Conservation (phyloP, 148 eudicot genomes). For the Pouteria glomerata region DNA sequence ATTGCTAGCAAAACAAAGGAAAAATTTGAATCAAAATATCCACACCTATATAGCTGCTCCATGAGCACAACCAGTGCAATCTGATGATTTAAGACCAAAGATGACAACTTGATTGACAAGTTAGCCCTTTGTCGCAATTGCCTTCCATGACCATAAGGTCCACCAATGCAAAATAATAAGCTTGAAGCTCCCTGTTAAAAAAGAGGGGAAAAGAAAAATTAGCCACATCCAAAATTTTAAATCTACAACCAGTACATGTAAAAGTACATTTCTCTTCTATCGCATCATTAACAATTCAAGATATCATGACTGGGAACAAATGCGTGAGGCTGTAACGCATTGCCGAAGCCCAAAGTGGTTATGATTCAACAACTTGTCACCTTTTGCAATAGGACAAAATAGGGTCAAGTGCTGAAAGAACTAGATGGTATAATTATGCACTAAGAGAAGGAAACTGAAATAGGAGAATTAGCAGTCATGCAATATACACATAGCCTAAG, state of each 20-base stretch:
- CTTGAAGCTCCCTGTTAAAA: constrained; percentile 55
- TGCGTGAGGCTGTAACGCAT: no score
- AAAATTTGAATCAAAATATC: background rate
- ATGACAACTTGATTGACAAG: constrained; percentile 60
- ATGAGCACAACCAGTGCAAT: constrained; percentile 75
- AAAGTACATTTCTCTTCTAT: no score
- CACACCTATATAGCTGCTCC: constrained; percentile 90
- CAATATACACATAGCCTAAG: no score
- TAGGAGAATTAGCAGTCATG: background rate
- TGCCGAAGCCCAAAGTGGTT: no score
- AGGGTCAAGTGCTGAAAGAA: no score
- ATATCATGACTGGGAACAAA: no score
- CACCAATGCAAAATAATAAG: constrained; percentile 77
- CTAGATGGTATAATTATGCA: no score
- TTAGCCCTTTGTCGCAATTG: constrained; percentile 61
- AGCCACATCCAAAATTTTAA: background rate
- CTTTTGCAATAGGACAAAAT: no score
- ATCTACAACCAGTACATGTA: background rate
- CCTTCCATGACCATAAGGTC: constrained; percentile 88
- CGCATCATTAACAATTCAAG: no score
- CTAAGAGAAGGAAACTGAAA: no score
- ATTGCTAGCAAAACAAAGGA: background rate
- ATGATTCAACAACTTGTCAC: no score
- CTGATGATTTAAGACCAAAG: constrained; percentile 77
- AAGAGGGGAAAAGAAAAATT: background rate